Evolutionary conservation across 768 basidiomycete genomes (phyloP), one percentile per base, ranked within the genome.

Genomic region (Boletus vinaceobasis): DNA sequence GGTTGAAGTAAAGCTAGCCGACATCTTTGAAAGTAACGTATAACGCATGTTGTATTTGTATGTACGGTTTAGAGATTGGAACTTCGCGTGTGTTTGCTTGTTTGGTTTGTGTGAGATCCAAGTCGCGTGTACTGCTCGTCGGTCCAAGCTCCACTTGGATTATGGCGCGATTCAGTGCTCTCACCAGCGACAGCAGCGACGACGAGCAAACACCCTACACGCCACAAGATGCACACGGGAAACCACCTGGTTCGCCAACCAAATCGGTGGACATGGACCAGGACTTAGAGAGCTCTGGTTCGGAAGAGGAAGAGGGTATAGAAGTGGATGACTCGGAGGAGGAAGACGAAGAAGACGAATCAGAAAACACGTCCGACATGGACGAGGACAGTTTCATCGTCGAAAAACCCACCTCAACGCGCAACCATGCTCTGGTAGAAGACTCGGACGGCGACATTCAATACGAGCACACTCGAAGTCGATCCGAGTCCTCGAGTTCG

Each of bases 101-200:
- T 70, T 72, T 70, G 70, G 60, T n/a, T 32, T 21, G 21, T 46
- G 50, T 60, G 60, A 45, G 53, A 23, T 23, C 23, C 23, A 23
- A 23, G 23, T 23, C 23, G 23, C 39, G 54, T 50, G 50, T 57
- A 53, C 67, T 65, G 65, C 69, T 61, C 53, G 31, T 48, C 39
- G 60, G 49, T 26, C 46, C 50, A 38, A 49, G 39, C n/a, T 14
- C 29, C 46, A 36, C 48, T 52, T 53, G 53, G 33, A 65, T 60
- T 45, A 88, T 88, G 86, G 77, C 85, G 55, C 84, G 86, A 49
- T 89, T 88, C 73, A 79, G 81, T 53, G 87, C 86, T 31, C 79
- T 80, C 65, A 73, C 75, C 17, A 83, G 80, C 69, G 85, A 84
- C 67, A 76, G 70, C 60, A 76, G 76, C 50, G 81, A 81, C 65